A percentile compares a stretch with the other conserved stretches of the same genome.
phyloP scores from a whole-genome alignment of 176 grass and related monocot species.

The Avena atlantica region DNA sequence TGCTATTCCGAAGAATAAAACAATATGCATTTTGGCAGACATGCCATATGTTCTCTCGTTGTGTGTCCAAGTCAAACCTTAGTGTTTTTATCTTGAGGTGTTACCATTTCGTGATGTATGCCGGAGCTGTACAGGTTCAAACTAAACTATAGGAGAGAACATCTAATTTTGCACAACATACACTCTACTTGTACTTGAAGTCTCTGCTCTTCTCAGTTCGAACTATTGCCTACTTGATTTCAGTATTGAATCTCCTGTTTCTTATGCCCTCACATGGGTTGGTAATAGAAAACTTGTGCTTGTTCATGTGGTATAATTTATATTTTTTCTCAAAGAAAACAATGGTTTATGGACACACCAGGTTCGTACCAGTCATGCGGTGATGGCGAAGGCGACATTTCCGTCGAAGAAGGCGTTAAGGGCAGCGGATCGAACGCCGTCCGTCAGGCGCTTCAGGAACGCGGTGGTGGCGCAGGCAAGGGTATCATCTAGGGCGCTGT shows the following conservation, averaged over 20 bases:
- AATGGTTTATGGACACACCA: too few species aligned
- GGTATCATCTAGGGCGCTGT: too few species aligned
- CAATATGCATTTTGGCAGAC: background rate
- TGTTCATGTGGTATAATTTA: too few species aligned
- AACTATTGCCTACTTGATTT: slow-evolving; percentile 9
- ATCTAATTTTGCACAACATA: background rate
- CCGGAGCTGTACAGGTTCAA: background rate
- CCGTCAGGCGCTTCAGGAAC: too few species aligned
- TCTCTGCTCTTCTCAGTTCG: background rate
- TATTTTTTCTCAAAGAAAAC: too few species aligned
- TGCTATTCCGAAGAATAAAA: background rate
- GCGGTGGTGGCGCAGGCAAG: too few species aligned
- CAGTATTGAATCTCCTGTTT: background rate
- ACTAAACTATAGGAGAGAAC: background rate
- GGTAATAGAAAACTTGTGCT: too few species aligned
- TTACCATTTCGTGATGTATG: background rate
- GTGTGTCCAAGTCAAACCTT: background rate
- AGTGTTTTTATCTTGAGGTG: background rate
- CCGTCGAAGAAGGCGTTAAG: too few species aligned
- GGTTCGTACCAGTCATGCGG: too few species aligned
- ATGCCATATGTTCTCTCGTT: background rate
- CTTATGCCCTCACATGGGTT: too few species aligned
- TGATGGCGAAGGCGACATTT: too few species aligned
- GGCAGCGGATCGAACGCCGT: too few species aligned
- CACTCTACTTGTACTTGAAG: background rate